Evolutionary conservation across 129 eudicot species (phyloP), one percentile per base, ranked within the genome.

Genomic region (Centaurea solstitialis): DNA sequence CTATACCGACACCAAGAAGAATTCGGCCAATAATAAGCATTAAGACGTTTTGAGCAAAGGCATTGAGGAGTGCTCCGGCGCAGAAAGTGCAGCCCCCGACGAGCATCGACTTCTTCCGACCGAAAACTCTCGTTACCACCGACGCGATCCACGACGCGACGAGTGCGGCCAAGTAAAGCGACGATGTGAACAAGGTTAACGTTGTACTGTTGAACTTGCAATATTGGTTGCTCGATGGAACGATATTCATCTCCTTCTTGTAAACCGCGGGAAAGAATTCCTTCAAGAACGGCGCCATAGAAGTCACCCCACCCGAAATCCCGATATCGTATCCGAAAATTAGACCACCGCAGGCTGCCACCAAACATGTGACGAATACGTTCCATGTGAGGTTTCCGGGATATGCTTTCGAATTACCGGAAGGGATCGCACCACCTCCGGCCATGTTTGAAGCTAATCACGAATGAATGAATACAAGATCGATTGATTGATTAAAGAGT

Each of bases 251-350:
- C 81, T 87, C 41, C 40, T 81, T 87, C 24, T 9, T 53, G 41
- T 80, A 87, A 18, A 87, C 88, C 7, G 38, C 50, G 0, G 86
- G 91, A 35, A 87, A 84, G 70, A 88, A 88, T 57, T 79, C 37
- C 57, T 82, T 72, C 79, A 88, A 22, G 73, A 88, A 88, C 0
- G 84, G 43, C 0, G 78, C 9, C 91, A 88, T 88, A 0, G 91
- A 85, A n/a, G 91, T 88, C 13, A 88, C 91, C 2, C 91, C 91
- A 0, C 91, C 91, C 22, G 92, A 88, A 71, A 88, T 88, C 1
- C 92, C 92, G 11, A 88, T 83, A 53, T 88, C 92, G 61, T 88
- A 88, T 2, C 92, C 92, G 59, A 88, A 88, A 21, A 88, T 88
- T 21, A 86, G 40, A 62, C 92, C 92, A 8, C 92, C 92, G 61